A percentile compares a stretch with the other conserved stretches of the same genome.
Evolutionary conservation across 2,329 filamentous ascomycete species (phyloP).

Genomic region (Chaetomiaceae sp.): DNA sequence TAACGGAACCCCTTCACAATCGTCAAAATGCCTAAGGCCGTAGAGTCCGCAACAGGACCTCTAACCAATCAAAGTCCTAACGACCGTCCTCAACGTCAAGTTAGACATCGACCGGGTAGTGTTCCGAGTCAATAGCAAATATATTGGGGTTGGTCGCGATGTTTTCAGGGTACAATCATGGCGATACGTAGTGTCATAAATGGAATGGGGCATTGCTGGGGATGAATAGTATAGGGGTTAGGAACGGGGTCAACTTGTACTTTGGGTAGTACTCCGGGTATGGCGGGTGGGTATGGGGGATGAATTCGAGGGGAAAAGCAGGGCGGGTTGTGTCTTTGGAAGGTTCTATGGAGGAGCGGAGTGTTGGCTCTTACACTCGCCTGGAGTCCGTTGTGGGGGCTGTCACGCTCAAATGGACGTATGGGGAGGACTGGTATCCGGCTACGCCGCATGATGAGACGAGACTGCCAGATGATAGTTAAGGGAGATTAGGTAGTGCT

Average conservation of each 20-base stretch:
- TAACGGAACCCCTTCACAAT: no score
- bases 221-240: conserved; percentile 25
- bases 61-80: no score
- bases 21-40: no score
- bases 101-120: no score
- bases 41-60: no score
- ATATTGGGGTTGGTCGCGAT: conserved; percentile 49
- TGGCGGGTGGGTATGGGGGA: conserved; percentile 65
- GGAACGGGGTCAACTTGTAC: conserved; percentile 37
- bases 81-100: no score
- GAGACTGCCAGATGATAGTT: conserved; percentile 9
- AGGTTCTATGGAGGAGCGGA: conserved; percentile 18
- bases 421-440: conserved; percentile 45
- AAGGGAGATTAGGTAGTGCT: no score
- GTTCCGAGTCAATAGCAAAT: no score
- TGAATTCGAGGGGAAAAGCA: conserved; percentile 56
- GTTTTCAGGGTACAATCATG: conserved; percentile 59
- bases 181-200: conserved; percentile 46
- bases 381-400: conserved; percentile 45
- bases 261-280: conserved; percentile 65
- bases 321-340: conserved; percentile 37
- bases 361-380: conserved; percentile 47
- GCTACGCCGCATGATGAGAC: conserved; percentile 28
- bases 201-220: conserved; percentile 30
- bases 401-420: conserved; percentile 49